Conservation (phyloP, 805 yeast species). For the Pichia pseudocactophila region DNA sequence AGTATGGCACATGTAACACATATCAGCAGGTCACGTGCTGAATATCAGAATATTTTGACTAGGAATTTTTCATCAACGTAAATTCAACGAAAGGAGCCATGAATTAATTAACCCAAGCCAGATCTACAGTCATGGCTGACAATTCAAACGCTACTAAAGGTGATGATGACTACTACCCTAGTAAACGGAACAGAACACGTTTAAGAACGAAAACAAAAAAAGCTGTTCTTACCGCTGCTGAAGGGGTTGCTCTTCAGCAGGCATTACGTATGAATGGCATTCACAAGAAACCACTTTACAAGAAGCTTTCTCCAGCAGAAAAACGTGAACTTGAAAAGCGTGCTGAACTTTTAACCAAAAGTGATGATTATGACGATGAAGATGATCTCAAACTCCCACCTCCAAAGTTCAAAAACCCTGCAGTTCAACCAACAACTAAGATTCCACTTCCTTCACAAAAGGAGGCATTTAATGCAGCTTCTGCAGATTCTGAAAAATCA, state of each 20-base stretch:
- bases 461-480: not conserved
- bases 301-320: slow-evolving; percentile 2
- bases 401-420: not conserved
- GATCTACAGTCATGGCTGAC: not conserved
- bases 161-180: slow-evolving; percentile 8
- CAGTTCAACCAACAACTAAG: not conserved
- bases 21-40: no score
- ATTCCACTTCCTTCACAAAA: not conserved
- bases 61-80: no score
- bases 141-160: not conserved
- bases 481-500: not conserved
- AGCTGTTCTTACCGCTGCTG: slow-evolving; percentile 7
- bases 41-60: no score
- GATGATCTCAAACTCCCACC: slow-evolving; percentile 6
- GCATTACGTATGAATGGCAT: slow-evolving; percentile 8
- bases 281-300: slow-evolving; percentile 2
- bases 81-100: no score
- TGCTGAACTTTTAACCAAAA: slow-evolving; percentile 4
- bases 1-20: no score
- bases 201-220: slow-evolving; percentile 7
- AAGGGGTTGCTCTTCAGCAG: slow-evolving; percentile 1
- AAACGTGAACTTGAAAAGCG: slow-evolving; percentile 1
- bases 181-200: slow-evolving; percentile 5
- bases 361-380: slow-evolving; percentile 1
- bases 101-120: no score